Evolutionary conservation across 352 stramenopile species (phyloP), one percentile per base, ranked within the genome.

Genomic region (Globisporangium carolinianum): DNA sequence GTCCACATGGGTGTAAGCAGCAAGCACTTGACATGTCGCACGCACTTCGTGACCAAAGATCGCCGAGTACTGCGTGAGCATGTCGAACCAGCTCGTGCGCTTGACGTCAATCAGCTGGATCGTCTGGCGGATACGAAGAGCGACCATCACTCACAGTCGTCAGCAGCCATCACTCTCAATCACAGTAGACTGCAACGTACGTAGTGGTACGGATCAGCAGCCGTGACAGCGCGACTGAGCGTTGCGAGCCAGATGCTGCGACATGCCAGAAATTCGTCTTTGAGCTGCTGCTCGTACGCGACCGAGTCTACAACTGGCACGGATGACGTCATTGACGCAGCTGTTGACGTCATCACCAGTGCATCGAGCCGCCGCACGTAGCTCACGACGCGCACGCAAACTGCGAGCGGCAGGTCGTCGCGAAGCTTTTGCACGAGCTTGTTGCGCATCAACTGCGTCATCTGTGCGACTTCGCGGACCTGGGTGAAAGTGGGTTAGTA

Each of bases 41-140:
- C 47, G n/a, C 60, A 87, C 79, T 65, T 91, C 76, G 53, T 73
- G 90, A 15, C 85, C 85, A 51, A 96, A 96, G 58, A 96, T 96
- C 8, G 87, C 87, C 48, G 83, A 94, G 66, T 95, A 96, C 58
- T 96, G 87, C 7, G 86, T 96, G 53, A 96, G 90, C 71, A 94
- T 83, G 49, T 96, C 86, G 57, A 96, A 95, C 87, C 85, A 95
- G 65, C 83, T 94, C 49, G 87, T 89, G 37, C 87, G 73, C 65
- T 94, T 94, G 41, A 88, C 74, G 55, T 96, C 87, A 54, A 95
- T 91, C 24, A 95, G 57, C 85, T 94, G 81, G 37, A 92, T 78
- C 24, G 85, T 82, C 83, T 95, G 62, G 17, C 17, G 7, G 2
- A 17, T 7, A 4, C 3, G 14, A 59, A 47, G 24, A 32, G 24